These are phyloP conservation scores for Russula emetica DNA, from an alignment of 768 basidiomycete genomes.

Conservation along the genomic window DNA sequence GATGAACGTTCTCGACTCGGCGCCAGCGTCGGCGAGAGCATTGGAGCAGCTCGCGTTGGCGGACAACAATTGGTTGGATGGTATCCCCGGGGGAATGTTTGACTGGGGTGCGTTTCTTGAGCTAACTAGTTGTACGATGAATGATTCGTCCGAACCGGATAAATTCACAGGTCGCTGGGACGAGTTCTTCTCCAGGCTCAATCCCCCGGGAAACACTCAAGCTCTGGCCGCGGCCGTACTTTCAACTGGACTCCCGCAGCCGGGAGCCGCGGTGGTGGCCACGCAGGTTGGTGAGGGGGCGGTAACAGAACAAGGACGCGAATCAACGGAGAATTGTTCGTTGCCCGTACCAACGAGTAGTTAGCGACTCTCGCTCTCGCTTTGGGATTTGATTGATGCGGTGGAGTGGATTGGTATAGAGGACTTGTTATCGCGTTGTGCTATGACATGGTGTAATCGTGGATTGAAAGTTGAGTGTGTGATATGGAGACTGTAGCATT, in stretches of 20 bases:
- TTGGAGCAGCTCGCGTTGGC: slow-evolving; percentile 63
- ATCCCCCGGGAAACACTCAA: slow-evolving; percentile 4
- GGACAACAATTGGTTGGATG: slow-evolving; percentile 68
- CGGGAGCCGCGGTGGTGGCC: not conserved
- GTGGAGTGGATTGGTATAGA: not conserved
- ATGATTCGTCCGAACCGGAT: not conserved
- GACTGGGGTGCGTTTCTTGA: slow-evolving; percentile 63
- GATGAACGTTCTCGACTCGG: slow-evolving; percentile 67
- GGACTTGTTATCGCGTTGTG: not conserved
- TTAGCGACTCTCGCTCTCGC: not conserved
- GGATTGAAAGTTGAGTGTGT: not conserved
- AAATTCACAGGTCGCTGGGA: slow-evolving; percentile 69
- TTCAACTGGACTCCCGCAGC: slow-evolving; percentile 4
- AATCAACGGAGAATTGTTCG: not conserved
- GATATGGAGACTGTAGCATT: not conserved
- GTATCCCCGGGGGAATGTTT: slow-evolving; percentile 80
- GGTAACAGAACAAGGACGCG: not conserved
- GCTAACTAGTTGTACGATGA: slow-evolving; percentile 14
- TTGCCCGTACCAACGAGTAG: slow-evolving; percentile 4
- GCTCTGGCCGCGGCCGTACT: not conserved
- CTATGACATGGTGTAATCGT: not conserved
- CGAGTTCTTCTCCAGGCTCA: slow-evolving; percentile 60
- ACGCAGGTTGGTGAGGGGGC: not conserved
- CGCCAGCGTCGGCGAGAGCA: slow-evolving; percentile 44
- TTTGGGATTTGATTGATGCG: not conserved